These are phyloP conservation scores for Trametes cinnabarina DNA, from an alignment of 768 basidiomycete species.

Conservation along the genomic window DNA sequence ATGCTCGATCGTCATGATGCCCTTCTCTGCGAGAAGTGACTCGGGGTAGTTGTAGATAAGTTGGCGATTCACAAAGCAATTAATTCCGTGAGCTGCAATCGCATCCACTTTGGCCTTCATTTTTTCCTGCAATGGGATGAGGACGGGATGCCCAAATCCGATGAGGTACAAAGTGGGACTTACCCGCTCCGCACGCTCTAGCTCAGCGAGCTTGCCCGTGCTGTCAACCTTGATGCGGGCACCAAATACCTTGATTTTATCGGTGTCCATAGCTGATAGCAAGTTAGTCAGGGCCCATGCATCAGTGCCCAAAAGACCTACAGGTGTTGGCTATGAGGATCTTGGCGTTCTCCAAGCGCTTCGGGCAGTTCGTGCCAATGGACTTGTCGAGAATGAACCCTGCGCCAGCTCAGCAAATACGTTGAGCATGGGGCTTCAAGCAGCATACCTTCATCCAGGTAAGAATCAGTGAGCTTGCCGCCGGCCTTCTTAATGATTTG, in stretches of 20 bases:
- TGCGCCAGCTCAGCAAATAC: conserved; percentile 30
- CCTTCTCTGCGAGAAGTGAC: conserved; percentile 88
- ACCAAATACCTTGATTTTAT: conserved; percentile 99
- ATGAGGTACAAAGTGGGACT: conserved; percentile 19
- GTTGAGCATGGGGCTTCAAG: not conserved
- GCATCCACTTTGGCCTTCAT: conserved; percentile 98
- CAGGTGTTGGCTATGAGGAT: conserved; percentile 99
- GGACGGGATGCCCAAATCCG: too few species aligned
- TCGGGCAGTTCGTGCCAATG: conserved; percentile 92
- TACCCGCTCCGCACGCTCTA: conserved; percentile 92
- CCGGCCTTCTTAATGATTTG: conserved; percentile 99
- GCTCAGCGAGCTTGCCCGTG: conserved; percentile 95
- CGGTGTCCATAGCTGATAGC: conserved; percentile 94
- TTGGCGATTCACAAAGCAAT: conserved; percentile 96
- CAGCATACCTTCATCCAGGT: conserved; percentile 85
- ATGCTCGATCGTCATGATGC: conserved; percentile 96
- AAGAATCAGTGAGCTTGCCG: conserved; percentile 96
- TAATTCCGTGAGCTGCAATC: conserved; percentile 93
- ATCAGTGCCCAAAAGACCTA: conserved; percentile 38
- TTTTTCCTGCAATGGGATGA: conserved; percentile 72
- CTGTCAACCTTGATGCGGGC: conserved; percentile 94
- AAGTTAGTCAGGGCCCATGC: not conserved
- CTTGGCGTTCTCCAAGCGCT: conserved; percentile 90
- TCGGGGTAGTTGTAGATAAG: conserved; percentile 99
- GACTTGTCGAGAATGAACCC: conserved; percentile 98